Evolutionary conservation across 1,284 basidiomycete species (phyloP), one percentile per base, ranked within the genome.

Genomic region (Rhodotorula sp.): DNA sequence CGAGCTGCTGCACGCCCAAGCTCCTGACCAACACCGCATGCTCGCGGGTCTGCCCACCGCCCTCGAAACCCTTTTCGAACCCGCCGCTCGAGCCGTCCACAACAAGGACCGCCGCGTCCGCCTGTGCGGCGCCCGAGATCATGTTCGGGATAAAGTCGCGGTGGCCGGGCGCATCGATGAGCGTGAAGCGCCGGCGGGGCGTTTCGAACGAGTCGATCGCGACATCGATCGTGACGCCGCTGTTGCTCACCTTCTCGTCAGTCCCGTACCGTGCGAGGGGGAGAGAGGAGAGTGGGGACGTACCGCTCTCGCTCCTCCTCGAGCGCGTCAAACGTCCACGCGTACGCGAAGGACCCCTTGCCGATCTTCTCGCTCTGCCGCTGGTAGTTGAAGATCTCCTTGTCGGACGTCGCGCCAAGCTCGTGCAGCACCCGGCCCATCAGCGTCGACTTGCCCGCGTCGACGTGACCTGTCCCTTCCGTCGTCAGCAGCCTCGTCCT

Each of bases 71-170:
- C 34, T 93, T 90, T 82, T 99, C 96, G 76, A 99, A 99, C 78
- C 94, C 94, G 34, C 96, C 96, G 1, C 86, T 88, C 7, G 89
- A 85, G 13, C 94, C 90, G 81, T 97, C 97, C 32, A 99, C 88
- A 10, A 99, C 96, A n/a, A 99, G 87, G 9, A 99, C 83, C 1
- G 96, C 95, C 50, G 92, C 94, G 78, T 99, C 96, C 0, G 97
- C 97, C 82, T 98, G 96, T 0, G 95, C 90, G 3, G 96, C 96
- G 3, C 96, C 96, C 0, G 93, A 96, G 70, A 99, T 99, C 97
- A 99, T 99, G 80, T 98, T 98, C 0, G 97, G 96, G 68, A 99
- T 91, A 78, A 99, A 99, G 79, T 99, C 97, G 75, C 90, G 91
- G 82, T 99, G 96, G 0, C 96, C 96, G 0, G 96, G 96, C 0